Base-by-base conservation (phyloP, 257 asterid species). In the Scutellaria barbata region DNA sequence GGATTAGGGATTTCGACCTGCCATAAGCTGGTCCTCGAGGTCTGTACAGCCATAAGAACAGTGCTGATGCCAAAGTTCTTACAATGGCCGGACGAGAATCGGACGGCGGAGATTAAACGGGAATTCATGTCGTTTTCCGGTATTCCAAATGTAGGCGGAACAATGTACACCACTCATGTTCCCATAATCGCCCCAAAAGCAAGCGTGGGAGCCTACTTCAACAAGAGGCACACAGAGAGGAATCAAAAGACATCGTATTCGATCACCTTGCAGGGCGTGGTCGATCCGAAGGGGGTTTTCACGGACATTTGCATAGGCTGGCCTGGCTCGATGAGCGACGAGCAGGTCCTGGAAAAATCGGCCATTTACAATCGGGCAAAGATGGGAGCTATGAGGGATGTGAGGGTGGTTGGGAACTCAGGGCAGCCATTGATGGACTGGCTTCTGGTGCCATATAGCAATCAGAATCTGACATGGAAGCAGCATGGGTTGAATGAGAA, bases 1-100 rank as follows among this genome's bases (percentile, higher is more conserved):
- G 88, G 88, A 8, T 42, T 83, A 7, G 88, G 88, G 4, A 83
- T 83, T 56, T 83, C 88, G 7, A 83, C 88, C 37, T 83, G 88
- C 75, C 88, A 83, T 41, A 83, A 83, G 37, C 22, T 83, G 5
- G 82, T 83, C 0, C 85, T 83, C n/a, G 88, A 83, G 63, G 88
- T 81, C 7, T 80, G 85, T 76, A 42, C 85, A 3, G 88, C 88
- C 0, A 83, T 83, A 17, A 46, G 35, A 16, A 76, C 33, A 6
- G 77, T 83, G 8, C 51, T 83, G 1, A 83, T 83, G 88, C 84
- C 85, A 0, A 83, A 81, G 17, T 79, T 69, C 71, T 17, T 83
- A 5, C 81, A 78, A 18, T 83, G 88, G 88, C 88, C 88, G 6
- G 75, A 78, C 11, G 80, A 69, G 42, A 46, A 25, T 0, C 46